A percentile compares a stretch with the other conserved stretches of the same genome.
phyloP scores from a whole-genome alignment of 1,284 basidiomycete species.

The Ustilago trichophora region DNA sequence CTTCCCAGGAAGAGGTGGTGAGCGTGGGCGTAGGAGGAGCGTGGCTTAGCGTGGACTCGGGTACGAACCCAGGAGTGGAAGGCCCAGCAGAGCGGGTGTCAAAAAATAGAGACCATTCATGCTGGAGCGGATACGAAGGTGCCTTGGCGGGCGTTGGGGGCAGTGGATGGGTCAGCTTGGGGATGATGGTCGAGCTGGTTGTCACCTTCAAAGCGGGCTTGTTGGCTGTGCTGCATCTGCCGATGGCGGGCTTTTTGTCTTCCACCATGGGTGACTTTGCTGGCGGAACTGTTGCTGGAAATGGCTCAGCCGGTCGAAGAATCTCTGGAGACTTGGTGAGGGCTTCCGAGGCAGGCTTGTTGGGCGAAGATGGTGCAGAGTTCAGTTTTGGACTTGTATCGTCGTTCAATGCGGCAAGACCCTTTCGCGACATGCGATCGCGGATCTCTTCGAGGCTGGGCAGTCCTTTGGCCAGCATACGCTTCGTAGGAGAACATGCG shows the following conservation, averaged over 20 bases:
- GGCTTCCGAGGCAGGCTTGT: neutral
- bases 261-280: too few relatives aligned
- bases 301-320: neutral
- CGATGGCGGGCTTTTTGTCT: neutral
- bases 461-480: conserved; percentile 37
- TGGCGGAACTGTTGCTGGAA: too few relatives aligned
- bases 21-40: conserved; percentile 73
- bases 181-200: neutral
- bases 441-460: conserved; percentile 62
- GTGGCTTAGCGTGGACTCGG: conserved; percentile 78
- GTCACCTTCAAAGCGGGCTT: conserved; percentile 1
- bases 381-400: neutral
- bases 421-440: conserved; percentile 54
- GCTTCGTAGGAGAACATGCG: conserved; percentile 20
- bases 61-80: conserved; percentile 69
- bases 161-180: conserved; percentile 6
- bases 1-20: conserved; percentile 40
- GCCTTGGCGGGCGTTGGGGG: conserved; percentile 16
- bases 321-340: neutral
- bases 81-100: conserved; percentile 69
- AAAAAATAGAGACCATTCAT: conserved; percentile 86
- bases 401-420: conserved; percentile 1
- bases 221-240: too few relatives aligned
- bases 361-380: conserved; percentile 9
- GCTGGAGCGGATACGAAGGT: conserved; percentile 76